phyloP scores from a whole-genome alignment of 805 yeast genomes.

The Lipomyces chichibuensis region DNA sequence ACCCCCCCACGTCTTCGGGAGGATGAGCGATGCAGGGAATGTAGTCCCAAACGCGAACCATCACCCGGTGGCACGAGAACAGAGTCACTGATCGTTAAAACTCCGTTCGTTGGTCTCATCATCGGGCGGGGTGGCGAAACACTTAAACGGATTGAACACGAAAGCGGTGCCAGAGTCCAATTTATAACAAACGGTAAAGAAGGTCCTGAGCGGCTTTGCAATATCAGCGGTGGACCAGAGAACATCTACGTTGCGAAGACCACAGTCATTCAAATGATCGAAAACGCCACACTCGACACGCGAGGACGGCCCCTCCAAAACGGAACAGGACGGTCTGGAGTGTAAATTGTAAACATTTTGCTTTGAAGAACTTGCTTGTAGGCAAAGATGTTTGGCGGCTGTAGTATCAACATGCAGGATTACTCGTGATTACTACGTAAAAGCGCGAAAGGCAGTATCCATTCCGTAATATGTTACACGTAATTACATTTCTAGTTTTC shows the following conservation, averaged over 20 bases:
- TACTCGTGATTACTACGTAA: background rate
- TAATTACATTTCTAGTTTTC: background rate
- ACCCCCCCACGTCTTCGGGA: constrained; percentile 30
- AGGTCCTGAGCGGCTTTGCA: constrained; percentile 36
- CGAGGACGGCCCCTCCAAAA: constrained; percentile 30
- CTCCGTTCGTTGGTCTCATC: constrained; percentile 36
- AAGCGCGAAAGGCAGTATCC: background rate
- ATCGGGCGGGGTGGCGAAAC: constrained; percentile 39
- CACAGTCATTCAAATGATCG: constrained; percentile 30
- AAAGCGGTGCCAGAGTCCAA: constrained; percentile 37
- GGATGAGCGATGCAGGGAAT: constrained; percentile 25
- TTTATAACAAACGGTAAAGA: constrained; percentile 36
- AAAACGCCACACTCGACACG: constrained; percentile 22
- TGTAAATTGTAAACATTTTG: background rate
- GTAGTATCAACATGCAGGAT: background rate
- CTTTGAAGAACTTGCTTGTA: background rate
- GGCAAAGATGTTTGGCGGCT: background rate
- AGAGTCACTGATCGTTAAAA: constrained; percentile 30
- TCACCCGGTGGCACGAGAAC: constrained; percentile 35
- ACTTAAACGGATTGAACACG: constrained; percentile 33
- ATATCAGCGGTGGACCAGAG: constrained; percentile 27
- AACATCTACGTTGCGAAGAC: constrained; percentile 27
- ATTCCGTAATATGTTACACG: background rate
- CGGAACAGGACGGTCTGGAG: constrained; percentile 15
- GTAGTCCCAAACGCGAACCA: constrained; percentile 28